These are phyloP conservation scores for Pulveroboletus frians DNA, from an alignment of 768 basidiomycete genomes.

Conservation along the genomic window DNA sequence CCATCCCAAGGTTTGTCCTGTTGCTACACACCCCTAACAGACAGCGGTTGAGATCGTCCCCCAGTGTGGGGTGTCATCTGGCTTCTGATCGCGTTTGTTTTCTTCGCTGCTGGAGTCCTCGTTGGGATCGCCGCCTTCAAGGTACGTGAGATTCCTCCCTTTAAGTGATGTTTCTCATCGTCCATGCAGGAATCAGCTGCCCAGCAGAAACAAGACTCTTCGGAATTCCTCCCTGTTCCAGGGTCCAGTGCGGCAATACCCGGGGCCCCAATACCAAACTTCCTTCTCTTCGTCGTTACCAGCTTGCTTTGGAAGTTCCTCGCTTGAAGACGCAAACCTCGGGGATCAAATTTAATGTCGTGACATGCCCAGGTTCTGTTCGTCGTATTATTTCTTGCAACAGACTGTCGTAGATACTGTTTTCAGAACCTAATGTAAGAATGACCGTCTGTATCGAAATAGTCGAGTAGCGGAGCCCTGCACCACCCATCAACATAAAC, in stretches of 20 bases:
- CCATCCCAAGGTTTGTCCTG: slow-evolving; percentile 61
- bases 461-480: not conserved
- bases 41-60: not conserved
- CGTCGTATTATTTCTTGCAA: slow-evolving; percentile 6
- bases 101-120: slow-evolving; percentile 71
- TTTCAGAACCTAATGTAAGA: not conserved
- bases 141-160: slow-evolving; percentile 35
- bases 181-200: slow-evolving; percentile 49
- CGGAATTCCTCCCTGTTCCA: slow-evolving; percentile 58
- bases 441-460: not conserved
- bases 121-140: slow-evolving; percentile 81
- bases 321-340: not conserved
- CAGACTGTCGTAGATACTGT: not conserved
- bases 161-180: not conserved
- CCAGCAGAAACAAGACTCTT: slow-evolving; percentile 48
- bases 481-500: not conserved
- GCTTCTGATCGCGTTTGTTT: slow-evolving; percentile 68
- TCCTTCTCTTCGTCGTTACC: slow-evolving; percentile 19
- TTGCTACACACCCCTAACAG: not conserved
- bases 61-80: slow-evolving; percentile 87
- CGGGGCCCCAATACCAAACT: slow-evolving; percentile 25
- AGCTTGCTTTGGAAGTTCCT: slow-evolving; percentile 25
- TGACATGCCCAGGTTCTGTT: not conserved
- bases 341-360: not conserved
- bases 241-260: slow-evolving; percentile 38